A percentile compares a stretch with the other conserved stretches of the same genome.
These are phyloP conservation scores for Leishmania braziliensis DNA, from an alignment of 208 protist genomes.

Conservation along the genomic window DNA sequence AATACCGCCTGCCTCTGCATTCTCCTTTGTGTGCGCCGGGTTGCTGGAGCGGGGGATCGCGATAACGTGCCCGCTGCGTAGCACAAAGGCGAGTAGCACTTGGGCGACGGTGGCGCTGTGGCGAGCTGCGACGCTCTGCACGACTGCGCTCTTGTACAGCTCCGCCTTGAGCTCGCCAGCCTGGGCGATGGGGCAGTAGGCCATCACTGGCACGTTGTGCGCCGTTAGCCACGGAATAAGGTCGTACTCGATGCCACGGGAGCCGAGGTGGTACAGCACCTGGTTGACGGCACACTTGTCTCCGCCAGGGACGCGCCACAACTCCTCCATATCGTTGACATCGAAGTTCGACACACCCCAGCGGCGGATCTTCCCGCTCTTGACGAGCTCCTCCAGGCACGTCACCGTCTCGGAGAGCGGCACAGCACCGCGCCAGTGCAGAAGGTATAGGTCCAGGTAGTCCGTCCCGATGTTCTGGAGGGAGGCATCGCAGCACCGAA, in stretches of 20 bases:
- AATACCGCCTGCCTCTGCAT: constrained; percentile 54
- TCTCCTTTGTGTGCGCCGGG: constrained; percentile 58
- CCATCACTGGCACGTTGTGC: constrained; percentile 67
- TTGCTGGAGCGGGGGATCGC: constrained; percentile 66
- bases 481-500: constrained; percentile 61
- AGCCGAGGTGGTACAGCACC: constrained; percentile 83
- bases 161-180: constrained; percentile 54
- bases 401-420: constrained; percentile 68
- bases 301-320: constrained; percentile 54
- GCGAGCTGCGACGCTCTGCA: constrained; percentile 37
- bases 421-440: constrained; percentile 82
- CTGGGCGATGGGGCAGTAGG: constrained; percentile 80
- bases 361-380: constrained; percentile 64
- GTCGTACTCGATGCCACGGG: constrained; percentile 68
- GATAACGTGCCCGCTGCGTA: constrained; percentile 38
- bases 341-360: constrained; percentile 90
- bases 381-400: constrained; percentile 81
- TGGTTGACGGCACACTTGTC: constrained; percentile 76
- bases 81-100: constrained; percentile 41
- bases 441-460: constrained; percentile 91
- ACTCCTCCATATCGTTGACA: constrained; percentile 64
- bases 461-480: constrained; percentile 63
- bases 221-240: constrained; percentile 56
- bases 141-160: constrained; percentile 47
- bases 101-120: constrained; percentile 42